Conservation (phyloP, 2,329 filamentous ascomycete genomes). For the Biscogniauxia sp. region DNA sequence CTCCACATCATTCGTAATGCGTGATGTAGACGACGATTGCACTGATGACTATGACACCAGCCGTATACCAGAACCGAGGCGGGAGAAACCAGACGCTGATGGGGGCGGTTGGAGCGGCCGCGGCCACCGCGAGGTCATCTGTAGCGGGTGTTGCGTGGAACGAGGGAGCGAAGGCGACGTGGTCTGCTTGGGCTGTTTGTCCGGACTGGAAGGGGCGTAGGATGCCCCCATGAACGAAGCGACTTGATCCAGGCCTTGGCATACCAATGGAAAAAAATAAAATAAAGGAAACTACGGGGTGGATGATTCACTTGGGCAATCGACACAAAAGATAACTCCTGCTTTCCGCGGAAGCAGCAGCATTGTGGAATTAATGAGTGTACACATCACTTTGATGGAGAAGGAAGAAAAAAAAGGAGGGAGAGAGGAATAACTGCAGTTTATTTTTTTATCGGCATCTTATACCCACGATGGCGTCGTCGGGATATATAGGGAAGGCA, state of each 20-base stretch:
- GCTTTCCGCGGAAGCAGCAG: no score
- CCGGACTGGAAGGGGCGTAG: constrained; percentile 40
- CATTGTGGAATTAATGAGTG: no score
- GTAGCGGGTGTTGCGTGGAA: constrained; percentile 68
- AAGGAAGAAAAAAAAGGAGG: background rate
- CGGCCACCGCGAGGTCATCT: constrained; percentile 55
- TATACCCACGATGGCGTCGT: background rate
- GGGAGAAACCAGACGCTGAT: constrained; percentile 26
- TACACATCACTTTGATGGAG: no score
- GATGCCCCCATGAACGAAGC: constrained; percentile 4
- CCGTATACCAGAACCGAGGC: constrained; percentile 9
- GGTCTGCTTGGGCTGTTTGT: constrained; percentile 63
- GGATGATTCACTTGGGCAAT: no score
- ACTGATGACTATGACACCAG: constrained; percentile 6
- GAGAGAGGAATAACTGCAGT: background rate
- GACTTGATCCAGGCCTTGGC: background rate
- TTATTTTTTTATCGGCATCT: background rate
- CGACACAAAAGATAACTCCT: no score
- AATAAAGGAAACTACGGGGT: no score
- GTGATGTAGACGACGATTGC: constrained; percentile 42
- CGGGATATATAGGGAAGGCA: background rate
- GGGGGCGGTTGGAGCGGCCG: constrained; percentile 34
- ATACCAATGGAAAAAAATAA: background rate
- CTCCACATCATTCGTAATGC: constrained; percentile 49
- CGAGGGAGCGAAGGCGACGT: constrained; percentile 62